These are phyloP conservation scores for Xylariaceae sp. DNA, from an alignment of 2,329 filamentous ascomycete species.

Conservation along the genomic window DNA sequence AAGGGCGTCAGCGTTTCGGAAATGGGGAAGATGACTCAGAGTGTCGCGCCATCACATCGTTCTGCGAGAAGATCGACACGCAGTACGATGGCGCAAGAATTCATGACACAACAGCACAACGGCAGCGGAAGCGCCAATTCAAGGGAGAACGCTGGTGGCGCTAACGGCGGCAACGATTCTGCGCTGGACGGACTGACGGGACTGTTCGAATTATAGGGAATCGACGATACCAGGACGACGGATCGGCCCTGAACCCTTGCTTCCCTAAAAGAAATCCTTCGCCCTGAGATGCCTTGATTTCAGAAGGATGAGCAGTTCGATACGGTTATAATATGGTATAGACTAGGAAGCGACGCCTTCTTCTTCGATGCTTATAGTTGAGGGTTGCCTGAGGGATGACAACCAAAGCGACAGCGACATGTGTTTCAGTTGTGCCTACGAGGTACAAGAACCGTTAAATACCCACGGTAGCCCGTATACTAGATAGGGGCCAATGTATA, in stretches of 20 bases:
- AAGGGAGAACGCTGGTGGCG: conserved; percentile 21
- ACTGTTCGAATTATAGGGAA: conserved; percentile 37
- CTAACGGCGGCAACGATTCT: conserved; percentile 37
- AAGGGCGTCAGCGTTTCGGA: conserved; percentile 91
- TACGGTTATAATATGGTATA: neutral
- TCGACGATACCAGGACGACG: neutral
- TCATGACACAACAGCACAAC: conserved; percentile 49
- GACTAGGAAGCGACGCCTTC: neutral
- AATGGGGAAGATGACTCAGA: conserved; percentile 73
- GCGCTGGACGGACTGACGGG: conserved; percentile 51
- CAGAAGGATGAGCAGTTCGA: neutral
- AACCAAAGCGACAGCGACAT: neutral
- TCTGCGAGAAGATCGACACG: conserved; percentile 40
- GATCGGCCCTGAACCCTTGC: neutral
- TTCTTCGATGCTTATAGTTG: neutral
- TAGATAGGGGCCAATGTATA: neutral
- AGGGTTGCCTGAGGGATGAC: neutral
- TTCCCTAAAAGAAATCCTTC: neutral
- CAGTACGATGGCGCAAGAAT: conserved; percentile 60
- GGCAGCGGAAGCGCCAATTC: conserved; percentile 14
- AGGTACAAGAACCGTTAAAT: neutral
- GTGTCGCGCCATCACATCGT: conserved; percentile 32
- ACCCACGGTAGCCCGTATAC: neutral
- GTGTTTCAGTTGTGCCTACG: neutral
- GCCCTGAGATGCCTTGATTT: neutral